A percentile compares a stretch with the other conserved stretches of the same genome.
Evolutionary conservation across 2,329 filamentous ascomycete genomes (phyloP).

Genomic region (Xylaria sp.): DNA sequence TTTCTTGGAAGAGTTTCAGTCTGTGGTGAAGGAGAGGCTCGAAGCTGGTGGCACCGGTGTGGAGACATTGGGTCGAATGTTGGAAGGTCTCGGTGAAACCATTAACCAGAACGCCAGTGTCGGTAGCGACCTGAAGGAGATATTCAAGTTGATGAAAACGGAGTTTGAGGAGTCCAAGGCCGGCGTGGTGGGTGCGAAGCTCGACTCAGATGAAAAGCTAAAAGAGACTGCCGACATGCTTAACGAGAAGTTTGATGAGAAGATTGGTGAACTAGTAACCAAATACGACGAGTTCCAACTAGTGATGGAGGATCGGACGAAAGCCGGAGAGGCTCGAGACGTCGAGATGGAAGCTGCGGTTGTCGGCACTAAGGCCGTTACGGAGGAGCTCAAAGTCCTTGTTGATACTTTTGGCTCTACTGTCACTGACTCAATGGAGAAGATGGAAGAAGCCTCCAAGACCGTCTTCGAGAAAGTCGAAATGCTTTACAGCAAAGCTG

Average conservation of each 20-base stretch:
- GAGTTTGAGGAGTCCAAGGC: slow-evolving; percentile 90
- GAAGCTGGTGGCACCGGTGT: slow-evolving; percentile 78
- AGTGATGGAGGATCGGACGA: slow-evolving; percentile 77
- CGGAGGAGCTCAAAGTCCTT: slow-evolving; percentile 87
- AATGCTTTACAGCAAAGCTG: slow-evolving; percentile 78
- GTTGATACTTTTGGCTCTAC: slow-evolving; percentile 86
- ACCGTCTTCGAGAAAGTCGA: slow-evolving; percentile 87
- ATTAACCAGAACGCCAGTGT: slow-evolving; percentile 67
- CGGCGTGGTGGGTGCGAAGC: slow-evolving; percentile 80
- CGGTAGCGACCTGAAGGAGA: slow-evolving; percentile 73
- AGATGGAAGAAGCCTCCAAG: slow-evolving; percentile 87
- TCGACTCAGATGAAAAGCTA: slow-evolving; percentile 85
- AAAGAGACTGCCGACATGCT: slow-evolving; percentile 67
- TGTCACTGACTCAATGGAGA: slow-evolving; percentile 84
- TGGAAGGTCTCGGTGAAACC: slow-evolving; percentile 74
- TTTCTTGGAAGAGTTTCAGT: slow-evolving; percentile 81
- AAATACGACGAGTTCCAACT: slow-evolving; percentile 91
- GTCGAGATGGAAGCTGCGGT: slow-evolving; percentile 79
- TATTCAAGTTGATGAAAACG: slow-evolving; percentile 79
- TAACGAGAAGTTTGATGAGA: slow-evolving; percentile 69
- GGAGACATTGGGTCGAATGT: slow-evolving; percentile 76
- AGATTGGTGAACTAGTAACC: slow-evolving; percentile 79
- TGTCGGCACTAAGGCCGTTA: slow-evolving; percentile 78
- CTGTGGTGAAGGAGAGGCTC: slow-evolving; percentile 79
- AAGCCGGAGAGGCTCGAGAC: slow-evolving; percentile 78